Conservation (phyloP, 176 grass and related monocot species). For the Phyllostachys edulis region DNA sequence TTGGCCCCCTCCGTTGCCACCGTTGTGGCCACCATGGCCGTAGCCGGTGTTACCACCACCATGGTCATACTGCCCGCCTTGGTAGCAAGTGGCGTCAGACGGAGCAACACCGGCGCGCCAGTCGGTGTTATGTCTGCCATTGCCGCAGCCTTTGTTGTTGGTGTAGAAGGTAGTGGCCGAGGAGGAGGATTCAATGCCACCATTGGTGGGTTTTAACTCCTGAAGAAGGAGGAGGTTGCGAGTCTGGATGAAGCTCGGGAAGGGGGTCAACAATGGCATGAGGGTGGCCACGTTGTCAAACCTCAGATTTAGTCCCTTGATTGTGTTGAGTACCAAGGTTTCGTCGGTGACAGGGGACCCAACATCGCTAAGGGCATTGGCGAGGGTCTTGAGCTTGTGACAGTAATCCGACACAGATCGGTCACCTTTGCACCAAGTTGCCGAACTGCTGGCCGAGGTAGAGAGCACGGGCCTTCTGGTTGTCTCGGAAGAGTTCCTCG, state of each 20-base stretch:
- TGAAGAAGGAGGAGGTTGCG: neutral
- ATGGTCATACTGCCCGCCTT: rapidly evolving
- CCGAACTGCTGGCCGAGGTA: neutral
- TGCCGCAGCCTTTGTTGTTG: neutral
- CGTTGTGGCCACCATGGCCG: rapidly evolving
- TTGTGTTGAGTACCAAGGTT: no score
- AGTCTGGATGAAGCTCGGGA: neutral
- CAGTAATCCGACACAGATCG: neutral
- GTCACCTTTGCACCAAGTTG: neutral
- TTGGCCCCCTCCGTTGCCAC: no score
- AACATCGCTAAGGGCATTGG: rapidly evolving
- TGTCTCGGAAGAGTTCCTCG: no score
- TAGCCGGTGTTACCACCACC: no score
- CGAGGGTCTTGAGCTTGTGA: neutral
- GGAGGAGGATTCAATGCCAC: neutral
- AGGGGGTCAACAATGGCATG: neutral
- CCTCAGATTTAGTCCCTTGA: no score
- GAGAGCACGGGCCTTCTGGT: no score
- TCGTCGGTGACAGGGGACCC: no score
- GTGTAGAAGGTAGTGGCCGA: neutral
- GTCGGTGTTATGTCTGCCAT: no score
- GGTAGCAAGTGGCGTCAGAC: rapidly evolving
- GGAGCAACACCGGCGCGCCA: rapidly evolving
- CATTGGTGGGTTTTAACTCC: no score
- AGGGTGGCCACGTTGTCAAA: neutral